phyloP scores from a whole-genome alignment of 176 grass and related monocot genomes.

The Aegilops umbellulata region DNA sequence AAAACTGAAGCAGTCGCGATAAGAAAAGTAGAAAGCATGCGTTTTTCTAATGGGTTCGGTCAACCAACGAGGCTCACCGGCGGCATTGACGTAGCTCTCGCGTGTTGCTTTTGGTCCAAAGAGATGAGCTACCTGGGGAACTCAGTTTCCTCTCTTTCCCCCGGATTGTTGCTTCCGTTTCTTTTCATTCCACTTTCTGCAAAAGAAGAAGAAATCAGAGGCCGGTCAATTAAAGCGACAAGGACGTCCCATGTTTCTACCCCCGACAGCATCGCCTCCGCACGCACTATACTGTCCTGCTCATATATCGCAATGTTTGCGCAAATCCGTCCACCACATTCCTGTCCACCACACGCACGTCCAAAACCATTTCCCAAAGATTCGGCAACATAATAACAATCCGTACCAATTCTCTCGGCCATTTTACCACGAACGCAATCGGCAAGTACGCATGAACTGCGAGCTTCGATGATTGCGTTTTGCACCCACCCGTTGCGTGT shows the following conservation, averaged over 20 bases:
- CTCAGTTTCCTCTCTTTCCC: background rate
- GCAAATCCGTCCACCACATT: background rate
- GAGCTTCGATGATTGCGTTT: background rate
- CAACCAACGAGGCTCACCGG: background rate
- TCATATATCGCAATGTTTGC: background rate
- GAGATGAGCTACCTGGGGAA: background rate
- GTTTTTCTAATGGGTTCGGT: background rate
- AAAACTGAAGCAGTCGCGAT: background rate
- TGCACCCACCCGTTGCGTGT: background rate
- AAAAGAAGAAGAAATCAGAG: background rate
- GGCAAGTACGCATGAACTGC: too few species aligned
- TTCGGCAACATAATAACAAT: too few species aligned
- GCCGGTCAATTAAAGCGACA: background rate
- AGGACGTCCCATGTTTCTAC: constrained; percentile 11
- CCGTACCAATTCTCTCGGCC: too few species aligned
- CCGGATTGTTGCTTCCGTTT: background rate
- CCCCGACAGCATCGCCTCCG: background rate
- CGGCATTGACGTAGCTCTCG: background rate
- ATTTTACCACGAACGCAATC: too few species aligned
- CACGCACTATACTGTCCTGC: background rate
- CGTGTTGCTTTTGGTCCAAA: constrained; percentile 17
- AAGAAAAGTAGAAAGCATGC: background rate
- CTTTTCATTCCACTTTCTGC: background rate
- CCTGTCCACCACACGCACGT: too few species aligned
- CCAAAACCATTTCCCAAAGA: too few species aligned